Evolutionary conservation across 1,139 yeast genomes (phyloP).

Genomic region (Candida tetrigidarum): DNA sequence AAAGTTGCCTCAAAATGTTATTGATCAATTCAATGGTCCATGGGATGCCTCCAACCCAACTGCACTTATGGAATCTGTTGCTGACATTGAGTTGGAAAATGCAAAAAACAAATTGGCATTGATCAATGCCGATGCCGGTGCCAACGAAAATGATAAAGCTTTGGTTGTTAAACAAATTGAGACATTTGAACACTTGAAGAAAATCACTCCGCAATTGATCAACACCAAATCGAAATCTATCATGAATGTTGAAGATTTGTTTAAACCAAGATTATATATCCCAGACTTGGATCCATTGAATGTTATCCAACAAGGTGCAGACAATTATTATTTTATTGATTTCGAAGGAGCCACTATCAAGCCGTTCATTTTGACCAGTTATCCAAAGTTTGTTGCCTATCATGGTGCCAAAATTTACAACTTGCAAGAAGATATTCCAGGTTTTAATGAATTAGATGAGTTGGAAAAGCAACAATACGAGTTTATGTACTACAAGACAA

Average conservation of each 20-base stretch:
- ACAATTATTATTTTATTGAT: conserved; percentile 62
- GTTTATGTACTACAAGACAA: conserved; percentile 85
- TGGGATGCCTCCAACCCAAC: conserved; percentile 64
- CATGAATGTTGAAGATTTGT: conserved; percentile 62
- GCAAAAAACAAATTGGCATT: conserved; percentile 58
- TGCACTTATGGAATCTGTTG: conserved; percentile 65
- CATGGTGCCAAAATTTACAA: conserved; percentile 86
- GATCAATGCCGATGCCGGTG: conserved; percentile 57
- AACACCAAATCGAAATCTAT: conserved; percentile 53
- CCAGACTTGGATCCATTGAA: conserved; percentile 95
- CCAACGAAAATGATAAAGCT: conserved; percentile 43
- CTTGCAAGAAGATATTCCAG: conserved; percentile 73
- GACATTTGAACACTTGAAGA: conserved; percentile 62
- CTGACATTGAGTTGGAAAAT: conserved; percentile 68
- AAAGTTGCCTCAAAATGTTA: conserved; percentile 45
- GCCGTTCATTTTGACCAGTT: conserved; percentile 77
- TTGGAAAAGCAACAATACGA: conserved; percentile 79
- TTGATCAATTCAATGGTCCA: conserved; percentile 69
- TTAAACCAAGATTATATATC: conserved; percentile 72
- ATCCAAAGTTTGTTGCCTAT: conserved; percentile 85
- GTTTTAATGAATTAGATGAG: conserved; percentile 66
- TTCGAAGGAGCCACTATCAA: conserved; percentile 80
- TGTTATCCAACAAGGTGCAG: conserved; percentile 53
- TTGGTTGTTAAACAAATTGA: conserved; percentile 51
- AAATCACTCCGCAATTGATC: conserved; percentile 58